Evolutionary conservation across 768 basidiomycete species (phyloP).

Genomic region (Rhodotorula taiwanensis): DNA sequence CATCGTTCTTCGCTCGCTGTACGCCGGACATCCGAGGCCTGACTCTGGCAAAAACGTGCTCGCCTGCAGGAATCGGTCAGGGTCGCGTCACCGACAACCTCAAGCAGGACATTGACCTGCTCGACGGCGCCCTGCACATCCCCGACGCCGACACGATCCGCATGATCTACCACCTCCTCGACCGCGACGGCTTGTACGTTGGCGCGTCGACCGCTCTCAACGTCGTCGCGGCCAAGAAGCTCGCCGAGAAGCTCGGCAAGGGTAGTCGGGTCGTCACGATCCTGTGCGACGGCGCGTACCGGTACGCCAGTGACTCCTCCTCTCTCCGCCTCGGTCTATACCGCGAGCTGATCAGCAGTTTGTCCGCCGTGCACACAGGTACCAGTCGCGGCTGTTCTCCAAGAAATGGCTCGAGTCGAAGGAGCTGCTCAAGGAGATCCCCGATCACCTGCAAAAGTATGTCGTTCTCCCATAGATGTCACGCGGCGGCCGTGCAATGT

Average conservation of each 20-base stretch:
- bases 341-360: no score
- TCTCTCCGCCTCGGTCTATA: no score
- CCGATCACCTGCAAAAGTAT: conserved; percentile 78
- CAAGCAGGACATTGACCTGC: conserved; percentile 64
- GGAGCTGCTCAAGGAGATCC: conserved; percentile 68
- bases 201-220: conserved; percentile 92
- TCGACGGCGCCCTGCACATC: conserved; percentile 73
- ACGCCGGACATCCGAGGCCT: neutral
- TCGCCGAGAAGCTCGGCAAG: conserved; percentile 75
- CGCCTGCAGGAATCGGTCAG: conserved; percentile 82
- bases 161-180: conserved; percentile 88
- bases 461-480: conserved; percentile 55
- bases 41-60: conserved; percentile 6
- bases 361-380: conserved; percentile 40
- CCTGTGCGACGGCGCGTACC: conserved; percentile 89
- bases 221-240: conserved; percentile 83
- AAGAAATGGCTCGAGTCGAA: conserved; percentile 83
- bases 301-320: conserved; percentile 50
- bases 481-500: no score
- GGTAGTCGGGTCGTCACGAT: conserved; percentile 79
- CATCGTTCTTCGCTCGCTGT: neutral
- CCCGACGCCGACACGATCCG: conserved; percentile 80
- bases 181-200: conserved; percentile 86
- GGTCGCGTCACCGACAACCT: conserved; percentile 91
- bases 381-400: conserved; percentile 92